phyloP scores from a whole-genome alignment of 331 rosid species.

The Rhamnella rubrinervis region DNA sequence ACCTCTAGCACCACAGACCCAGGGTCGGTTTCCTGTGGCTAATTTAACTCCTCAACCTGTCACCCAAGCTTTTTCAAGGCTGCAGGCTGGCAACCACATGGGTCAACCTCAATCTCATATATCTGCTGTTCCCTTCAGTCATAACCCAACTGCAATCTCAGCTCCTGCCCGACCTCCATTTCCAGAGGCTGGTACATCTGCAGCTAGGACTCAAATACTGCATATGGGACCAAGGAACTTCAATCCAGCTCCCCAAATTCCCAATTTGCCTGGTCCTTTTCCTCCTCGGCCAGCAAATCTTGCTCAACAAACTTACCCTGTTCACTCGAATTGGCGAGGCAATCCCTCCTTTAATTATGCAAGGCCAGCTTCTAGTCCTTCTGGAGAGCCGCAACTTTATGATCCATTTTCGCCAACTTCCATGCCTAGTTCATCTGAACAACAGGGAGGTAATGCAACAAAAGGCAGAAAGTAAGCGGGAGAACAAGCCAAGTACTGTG shows the following conservation, averaged over 20 bases:
- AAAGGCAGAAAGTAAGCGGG: conserved; percentile 23
- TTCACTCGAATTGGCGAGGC: conserved; percentile 40
- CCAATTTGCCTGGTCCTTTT: conserved; percentile 33
- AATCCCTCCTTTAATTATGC: conserved; percentile 44
- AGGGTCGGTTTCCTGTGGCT: conserved; percentile 36
- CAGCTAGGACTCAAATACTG: conserved; percentile 34
- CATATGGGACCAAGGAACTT: conserved; percentile 62
- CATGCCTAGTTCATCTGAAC: conserved; percentile 40
- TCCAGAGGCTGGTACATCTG: conserved; percentile 44
- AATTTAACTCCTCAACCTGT: conserved; percentile 36
- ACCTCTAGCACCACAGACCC: conserved; percentile 41
- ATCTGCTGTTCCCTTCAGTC: conserved; percentile 39
- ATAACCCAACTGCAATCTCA: conserved; percentile 43
- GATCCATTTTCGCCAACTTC: conserved; percentile 94
- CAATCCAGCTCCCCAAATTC: conserved; percentile 52
- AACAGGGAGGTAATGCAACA: conserved; percentile 39
- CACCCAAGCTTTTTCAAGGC: conserved; percentile 52
- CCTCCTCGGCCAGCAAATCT: conserved; percentile 45
- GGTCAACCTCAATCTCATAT: conserved; percentile 47
- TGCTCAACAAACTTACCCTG: conserved; percentile 41
- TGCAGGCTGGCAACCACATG: conserved; percentile 40
- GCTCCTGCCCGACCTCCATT: conserved; percentile 51
- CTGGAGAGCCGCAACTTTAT: conserved; percentile 65
- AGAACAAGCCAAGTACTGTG: not conserved
- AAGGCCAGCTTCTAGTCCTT: conserved; percentile 41